Base-by-base conservation (phyloP, 2,329 filamentous ascomycete species). In the Ascochyta pisi region DNA sequence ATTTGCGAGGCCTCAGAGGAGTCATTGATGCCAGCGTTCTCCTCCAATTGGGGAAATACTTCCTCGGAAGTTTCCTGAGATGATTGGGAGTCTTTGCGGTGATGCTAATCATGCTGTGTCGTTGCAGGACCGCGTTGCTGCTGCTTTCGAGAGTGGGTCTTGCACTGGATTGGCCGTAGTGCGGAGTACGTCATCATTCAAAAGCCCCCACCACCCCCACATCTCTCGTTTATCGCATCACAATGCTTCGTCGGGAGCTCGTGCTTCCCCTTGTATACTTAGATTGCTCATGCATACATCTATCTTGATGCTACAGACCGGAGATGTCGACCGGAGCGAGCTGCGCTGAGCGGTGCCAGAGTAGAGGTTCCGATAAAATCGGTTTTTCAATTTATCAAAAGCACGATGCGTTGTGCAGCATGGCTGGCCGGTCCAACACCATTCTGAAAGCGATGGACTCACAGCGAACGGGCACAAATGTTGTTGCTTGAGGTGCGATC, bases 1-100 rank as follows among this genome's bases (percentile, higher is more conserved):
- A 85, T 34, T 74, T 77, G 56, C 82, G 76, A 29, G 74, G 73
- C 60, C 71, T 60, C 46, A 59, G 54, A 38, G 41, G 40, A 7
- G 60, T 16, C 62, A 67, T 69, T 35, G 50, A 61, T 31, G 27
- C 52, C 8, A 61, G 16, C 19, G 38, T 47, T 44, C 52, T 48
- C 6, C 2, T 44, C 40, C 41, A 45, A 23, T 19, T 33, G 9
- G 26, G 33, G 16, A 24, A n/a, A 7, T 39, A 15, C 7, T 54
- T 47, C 34, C 22, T 31, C 3, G 29, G 23, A 13, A 41, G n/a
- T 26, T 1, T 15, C n/a, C 12, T 48, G 23, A 48, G 26, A 15
- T 39, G 34, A 23, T 16, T 19, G 8, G 34, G 43, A 23, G 50
- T 31, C 50, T 31, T 46, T 26, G 24, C 34, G 26, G 41, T 26